A percentile compares a stretch with the other conserved stretches of the same genome.
Evolutionary conservation across 225 moss, liverwort and hornwort genomes (phyloP).

Genomic region (Climacium dendroides): DNA sequence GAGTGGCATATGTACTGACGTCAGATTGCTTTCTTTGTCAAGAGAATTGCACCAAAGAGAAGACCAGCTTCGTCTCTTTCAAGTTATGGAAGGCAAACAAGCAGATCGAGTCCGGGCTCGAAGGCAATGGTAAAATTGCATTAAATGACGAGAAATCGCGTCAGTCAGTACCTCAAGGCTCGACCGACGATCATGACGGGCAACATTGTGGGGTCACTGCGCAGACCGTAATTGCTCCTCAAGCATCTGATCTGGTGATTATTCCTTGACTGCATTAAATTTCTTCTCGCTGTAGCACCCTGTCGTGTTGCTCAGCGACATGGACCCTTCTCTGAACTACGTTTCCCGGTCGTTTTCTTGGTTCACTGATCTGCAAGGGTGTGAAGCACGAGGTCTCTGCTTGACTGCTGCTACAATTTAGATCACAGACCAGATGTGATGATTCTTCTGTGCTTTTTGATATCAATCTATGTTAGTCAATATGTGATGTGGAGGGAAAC

Average conservation of each 20-base stretch:
- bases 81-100: constrained; percentile 43
- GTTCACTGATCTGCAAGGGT: not conserved
- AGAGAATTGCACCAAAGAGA: constrained; percentile 21
- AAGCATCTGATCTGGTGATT: constrained; percentile 9
- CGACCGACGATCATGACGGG: not conserved
- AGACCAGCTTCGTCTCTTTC: constrained; percentile 37
- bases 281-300: not conserved
- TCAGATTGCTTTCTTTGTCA: not conserved
- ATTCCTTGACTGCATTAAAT: not conserved
- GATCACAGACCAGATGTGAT: not conserved
- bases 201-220: not conserved
- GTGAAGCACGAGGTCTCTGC: not conserved
- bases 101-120: constrained; percentile 6
- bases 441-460: not conserved
- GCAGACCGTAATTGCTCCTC: not conserved
- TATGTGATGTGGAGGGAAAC: not conserved
- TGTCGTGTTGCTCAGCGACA: not conserved
- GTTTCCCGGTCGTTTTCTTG: not conserved
- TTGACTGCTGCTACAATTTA: not conserved
- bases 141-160: not conserved
- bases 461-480: not conserved
- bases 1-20: not conserved
- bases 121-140: not conserved
- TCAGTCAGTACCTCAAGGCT: not conserved
- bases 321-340: not conserved